Base-by-base conservation (phyloP, 805 yeast species). In the Lipomyces anomalus region DNA sequence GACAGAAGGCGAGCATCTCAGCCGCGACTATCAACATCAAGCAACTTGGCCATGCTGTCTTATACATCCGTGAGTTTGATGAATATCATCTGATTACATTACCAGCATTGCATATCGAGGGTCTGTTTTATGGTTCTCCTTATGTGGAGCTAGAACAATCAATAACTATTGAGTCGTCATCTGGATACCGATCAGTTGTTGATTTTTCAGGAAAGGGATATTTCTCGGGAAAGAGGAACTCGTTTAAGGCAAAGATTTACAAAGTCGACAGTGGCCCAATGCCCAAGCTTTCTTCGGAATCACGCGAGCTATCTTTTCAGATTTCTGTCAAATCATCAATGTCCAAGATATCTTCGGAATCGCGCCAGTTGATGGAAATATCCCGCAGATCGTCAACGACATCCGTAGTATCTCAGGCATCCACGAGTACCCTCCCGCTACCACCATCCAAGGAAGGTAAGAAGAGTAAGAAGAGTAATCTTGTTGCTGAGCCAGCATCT, bases 71-170 rank as follows among this genome's bases (percentile, higher is more conserved):
- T 44, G 75, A 75, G 52, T 80, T 72, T 57, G 76, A 76, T 54
- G 95, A 87, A 64, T 62, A 73, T 2, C 92, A 81, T 64, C 70
- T 85, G 56, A 71, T 89, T 46, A 85, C 97, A n/a, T 73, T 90
- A 56, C 98, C 98, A 17, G 87, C 95, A 11, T 72, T 92, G 58
- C 97, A 92, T 67, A 83, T 90, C 50, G 98, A 90, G 67, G 97
- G 98, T 23, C 76, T 90, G 47, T 67, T 90, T 51, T 80, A 83
- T 53, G 96, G 95, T 7, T 74, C 95, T 2, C 98, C 98, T 23
- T 90, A 82, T 65, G 95, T 89, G 43, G 98, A 92, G 70, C 74
- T 92, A 53, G 96, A 90, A 61, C 94, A 94, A 48, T 79, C 79
- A 56, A 76, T 94, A n/a, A 79, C 72, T 59, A 86, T 92, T 62